Base-by-base conservation (phyloP, 2,329 filamentous ascomycete species). In the Tolypocladium nubicola region DNA sequence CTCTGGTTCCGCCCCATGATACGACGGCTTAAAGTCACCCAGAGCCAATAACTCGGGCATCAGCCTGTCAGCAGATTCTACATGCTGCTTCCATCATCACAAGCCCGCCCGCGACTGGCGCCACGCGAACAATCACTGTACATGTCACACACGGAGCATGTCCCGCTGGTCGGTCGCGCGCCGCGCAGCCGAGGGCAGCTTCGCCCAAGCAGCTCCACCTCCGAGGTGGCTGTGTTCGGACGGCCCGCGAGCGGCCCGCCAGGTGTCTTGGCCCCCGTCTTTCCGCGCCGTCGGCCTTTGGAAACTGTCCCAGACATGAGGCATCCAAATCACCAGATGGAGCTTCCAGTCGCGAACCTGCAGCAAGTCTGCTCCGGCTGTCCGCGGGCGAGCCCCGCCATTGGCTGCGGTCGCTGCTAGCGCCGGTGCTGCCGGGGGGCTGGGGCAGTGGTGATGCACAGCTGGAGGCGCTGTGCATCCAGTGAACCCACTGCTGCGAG, bases 391-490 rank as follows among this genome's bases (percentile, higher is more conserved):
- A 6, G 9, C 26, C 19, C 19, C 30, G 30, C 47, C 30, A 35
- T 52, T 52, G 47, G 47, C 30, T 52, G 47, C 19, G 10, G 26
- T 39, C 50, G 13, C 21, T 14, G 21, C 19, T 57, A 57, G 56
- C 52, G 56, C 56, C 56, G 56, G 56, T 35, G 41, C 52, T 23
- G 33, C 56, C 56, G 56, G 41, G 56, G 40, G 56, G 53, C 53
- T 55, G 26, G 45, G 4, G 26, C 26, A 5, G 4, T 30, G 26
- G 26, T 30, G 45, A 49, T 49, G 45, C 45, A 4, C 23, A 19
- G 23, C 9, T 21, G 19, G 26, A 49, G 23, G 45, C 45, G 47
- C 26, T 50, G 30, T 19, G 26, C 10, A 30, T 30, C 26, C 26
- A 30, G 30, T 19, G 26, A 33, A 14, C 35, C 45, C 47, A 21